Evolutionary conservation across 306 rosid genomes (phyloP).

Genomic region (Pyrus pyrifolia): DNA sequence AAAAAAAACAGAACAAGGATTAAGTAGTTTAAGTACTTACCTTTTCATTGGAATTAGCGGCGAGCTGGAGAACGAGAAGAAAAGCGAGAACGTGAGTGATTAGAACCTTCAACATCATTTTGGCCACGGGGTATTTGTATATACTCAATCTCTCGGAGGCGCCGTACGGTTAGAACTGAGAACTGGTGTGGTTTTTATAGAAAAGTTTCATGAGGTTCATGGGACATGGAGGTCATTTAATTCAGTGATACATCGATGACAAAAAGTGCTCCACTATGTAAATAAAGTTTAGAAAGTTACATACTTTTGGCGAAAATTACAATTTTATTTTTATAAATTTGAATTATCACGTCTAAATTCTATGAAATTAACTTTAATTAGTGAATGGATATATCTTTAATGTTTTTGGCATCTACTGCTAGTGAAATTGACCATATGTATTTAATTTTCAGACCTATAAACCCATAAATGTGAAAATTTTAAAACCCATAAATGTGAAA

Average conservation of each 20-base stretch:
- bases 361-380: no score
- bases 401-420: background rate
- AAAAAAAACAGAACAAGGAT: no score
- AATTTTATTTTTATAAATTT: background rate
- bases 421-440: background rate
- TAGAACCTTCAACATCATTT: slow-evolving; percentile 2
- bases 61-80: slow-evolving; percentile 28
- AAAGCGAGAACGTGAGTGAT: slow-evolving; percentile 30
- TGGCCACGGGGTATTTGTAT: background rate
- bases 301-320: background rate
- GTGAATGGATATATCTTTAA: background rate
- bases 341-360: background rate
- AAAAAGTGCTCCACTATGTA: background rate
- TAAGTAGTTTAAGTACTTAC: slow-evolving; percentile 6
- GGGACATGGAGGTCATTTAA: background rate
- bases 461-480: background rate
- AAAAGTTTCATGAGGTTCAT: background rate
- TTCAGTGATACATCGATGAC: background rate
- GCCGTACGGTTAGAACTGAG: no score
- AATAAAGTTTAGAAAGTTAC: background rate
- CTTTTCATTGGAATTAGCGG: slow-evolving; percentile 23
- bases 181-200: background rate
- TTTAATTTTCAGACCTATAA: background rate
- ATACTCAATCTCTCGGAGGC: no score
- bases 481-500: background rate